These are phyloP conservation scores for Sphaerobolus stellatus DNA, from an alignment of 1,284 basidiomycete genomes.

Conservation along the genomic window DNA sequence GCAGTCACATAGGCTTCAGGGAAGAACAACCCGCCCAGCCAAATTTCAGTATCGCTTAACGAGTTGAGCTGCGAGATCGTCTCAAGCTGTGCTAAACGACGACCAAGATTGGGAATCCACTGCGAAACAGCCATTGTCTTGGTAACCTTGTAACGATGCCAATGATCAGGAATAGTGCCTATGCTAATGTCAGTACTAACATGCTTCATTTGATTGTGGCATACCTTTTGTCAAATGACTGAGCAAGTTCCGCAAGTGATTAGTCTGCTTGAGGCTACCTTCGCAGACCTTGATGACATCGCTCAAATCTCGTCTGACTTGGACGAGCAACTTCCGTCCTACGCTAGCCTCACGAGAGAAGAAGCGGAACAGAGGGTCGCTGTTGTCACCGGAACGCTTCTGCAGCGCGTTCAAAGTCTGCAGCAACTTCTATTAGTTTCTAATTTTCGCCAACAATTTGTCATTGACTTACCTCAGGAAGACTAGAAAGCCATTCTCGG, in stretches of 20 bases:
- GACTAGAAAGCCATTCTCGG: slow-evolving; percentile 74
- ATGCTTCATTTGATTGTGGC: slow-evolving; percentile 15
- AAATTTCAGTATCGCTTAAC: slow-evolving; percentile 74
- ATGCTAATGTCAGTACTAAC: slow-evolving; percentile 2
- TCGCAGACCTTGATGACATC: slow-evolving; percentile 84
- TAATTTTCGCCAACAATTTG: slow-evolving; percentile 3
- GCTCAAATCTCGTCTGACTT: slow-evolving; percentile 76
- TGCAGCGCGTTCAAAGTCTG: slow-evolving; percentile 64
- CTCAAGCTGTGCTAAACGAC: slow-evolving; percentile 78
- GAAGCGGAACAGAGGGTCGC: slow-evolving; percentile 83
- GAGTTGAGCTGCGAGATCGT: slow-evolving; percentile 68
- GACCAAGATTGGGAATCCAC: slow-evolving; percentile 82
- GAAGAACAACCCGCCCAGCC: slow-evolving; percentile 92
- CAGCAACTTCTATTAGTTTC: slow-evolving; percentile 15
- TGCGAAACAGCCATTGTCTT: slow-evolving; percentile 77
- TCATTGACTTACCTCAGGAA: slow-evolving; percentile 63
- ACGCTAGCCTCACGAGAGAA: slow-evolving; percentile 87
- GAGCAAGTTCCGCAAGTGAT: slow-evolving; percentile 86
- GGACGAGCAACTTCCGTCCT: slow-evolving; percentile 71
- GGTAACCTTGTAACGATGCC: slow-evolving; percentile 87
- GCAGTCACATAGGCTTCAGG: slow-evolving; percentile 95
- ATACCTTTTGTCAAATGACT: slow-evolving; percentile 85
- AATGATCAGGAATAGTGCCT: slow-evolving; percentile 87
- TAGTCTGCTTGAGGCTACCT: slow-evolving; percentile 90
- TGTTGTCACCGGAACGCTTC: slow-evolving; percentile 65